Base-by-base conservation (phyloP, 345 rosid species). In the Jatropha curcas region DNA sequence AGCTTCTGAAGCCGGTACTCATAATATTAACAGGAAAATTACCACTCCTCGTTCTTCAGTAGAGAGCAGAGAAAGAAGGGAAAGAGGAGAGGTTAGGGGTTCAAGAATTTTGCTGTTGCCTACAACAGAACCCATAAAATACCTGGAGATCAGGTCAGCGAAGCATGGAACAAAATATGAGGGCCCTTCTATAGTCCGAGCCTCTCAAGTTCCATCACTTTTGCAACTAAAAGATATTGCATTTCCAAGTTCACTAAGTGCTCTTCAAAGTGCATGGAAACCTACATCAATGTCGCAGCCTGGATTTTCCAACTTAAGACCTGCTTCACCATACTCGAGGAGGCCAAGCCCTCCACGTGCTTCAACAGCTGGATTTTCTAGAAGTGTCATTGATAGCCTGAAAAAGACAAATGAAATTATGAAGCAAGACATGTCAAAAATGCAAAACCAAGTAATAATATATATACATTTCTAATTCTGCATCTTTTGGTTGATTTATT, bases 401-500 rank as follows among this genome's bases (percentile, higher is more conserved):
- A 92, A 84, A 80, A 95, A 91, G 77, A 85, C 98, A 68, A 95
- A 91, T 72, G 97, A 88, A 34, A 81, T 81, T 73, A 74, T 92
- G 82, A 92, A 89, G 79, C 93, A 88, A 76, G 99, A 92, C 74
- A 78, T 87, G 81, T 37, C 85, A 37, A 95, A 86, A 84, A 9
- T 91, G 79, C 91, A 91, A 76, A 88, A 73, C 74, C 94, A 95
- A 73, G 99, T 92, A 76, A 77, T 14, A 46, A 41, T 73, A 27
- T 16, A 51, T 24, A 61, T 56, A 34, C 46, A 45, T 63, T 63
- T 79, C 65, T 45, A 69, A 53, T 60, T 76, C 11, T 67, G 24
- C 57, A 31, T 80, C n/a, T 43, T 64, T 68, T 50, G 37, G 41
- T 75, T 67, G 27, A 7, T 63, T 58, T 72, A 11, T 55, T 46